phyloP scores from a whole-genome alignment of 148 eudicot genomes.

The Vaccinium vitisidaea region DNA sequence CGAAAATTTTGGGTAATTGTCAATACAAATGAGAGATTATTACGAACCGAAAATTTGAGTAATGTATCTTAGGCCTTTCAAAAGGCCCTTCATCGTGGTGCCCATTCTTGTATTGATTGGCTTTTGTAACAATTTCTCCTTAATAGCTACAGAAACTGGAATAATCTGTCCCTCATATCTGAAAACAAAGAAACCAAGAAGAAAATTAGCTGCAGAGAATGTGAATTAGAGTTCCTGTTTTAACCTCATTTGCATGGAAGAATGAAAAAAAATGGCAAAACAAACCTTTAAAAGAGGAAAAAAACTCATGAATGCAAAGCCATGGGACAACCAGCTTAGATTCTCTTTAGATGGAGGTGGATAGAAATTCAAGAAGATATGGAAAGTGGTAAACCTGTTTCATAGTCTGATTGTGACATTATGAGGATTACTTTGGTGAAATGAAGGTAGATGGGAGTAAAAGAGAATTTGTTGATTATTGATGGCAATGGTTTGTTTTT shows the following conservation, averaged over 20 bases:
- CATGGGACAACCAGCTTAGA: not conserved
- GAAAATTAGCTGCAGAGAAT: not conserved
- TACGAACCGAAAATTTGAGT: slow-evolving; percentile 43
- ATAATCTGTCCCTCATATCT: not conserved
- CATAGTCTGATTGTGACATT: not conserved
- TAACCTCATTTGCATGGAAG: not conserved
- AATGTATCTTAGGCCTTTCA: slow-evolving; percentile 48
- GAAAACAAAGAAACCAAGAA: not conserved
- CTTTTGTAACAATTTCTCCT: not conserved
- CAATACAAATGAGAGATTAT: not conserved
- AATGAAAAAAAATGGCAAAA: not conserved
- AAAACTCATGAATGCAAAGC: not conserved
- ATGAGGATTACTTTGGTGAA: not conserved
- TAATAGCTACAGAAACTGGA: slow-evolving; percentile 5
- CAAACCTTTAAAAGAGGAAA: not conserved
- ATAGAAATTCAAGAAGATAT: slow-evolving; percentile 2
- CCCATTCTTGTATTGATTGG: slow-evolving; percentile 11
- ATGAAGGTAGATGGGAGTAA: not conserved
- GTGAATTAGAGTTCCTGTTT: not conserved
- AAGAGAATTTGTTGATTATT: not conserved
- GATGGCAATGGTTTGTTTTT: slow-evolving; percentile 10
- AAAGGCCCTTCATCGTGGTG: slow-evolving; percentile 50
- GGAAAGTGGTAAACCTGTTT: not conserved
- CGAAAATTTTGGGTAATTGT: not conserved
- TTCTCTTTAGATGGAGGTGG: slow-evolving; percentile 4